Evolutionary conservation across 2,329 filamentous ascomycete genomes (phyloP).

Genomic region (Aspergillus brunneoviolaceus): DNA sequence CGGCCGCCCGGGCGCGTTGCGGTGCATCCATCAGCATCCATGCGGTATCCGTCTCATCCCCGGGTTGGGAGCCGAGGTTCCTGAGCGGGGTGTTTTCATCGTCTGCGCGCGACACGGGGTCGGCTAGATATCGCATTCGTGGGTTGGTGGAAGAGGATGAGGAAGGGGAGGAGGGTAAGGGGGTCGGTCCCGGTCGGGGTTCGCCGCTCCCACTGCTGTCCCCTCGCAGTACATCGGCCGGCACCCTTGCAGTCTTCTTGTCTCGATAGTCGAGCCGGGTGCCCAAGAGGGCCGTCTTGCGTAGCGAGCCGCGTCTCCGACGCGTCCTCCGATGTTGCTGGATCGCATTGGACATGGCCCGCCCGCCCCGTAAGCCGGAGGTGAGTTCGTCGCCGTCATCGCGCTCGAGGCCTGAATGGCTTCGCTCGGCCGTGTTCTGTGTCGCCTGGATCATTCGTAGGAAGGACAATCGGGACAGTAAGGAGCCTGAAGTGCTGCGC

Average conservation of each 20-base stretch:
- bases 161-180: background rate
- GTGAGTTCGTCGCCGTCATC: conserved; percentile 28
- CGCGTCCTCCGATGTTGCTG: conserved; percentile 58
- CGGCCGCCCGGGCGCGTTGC: conserved; percentile 23
- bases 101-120: conserved; percentile 9
- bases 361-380: conserved; percentile 42
- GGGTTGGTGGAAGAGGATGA: conserved; percentile 1
- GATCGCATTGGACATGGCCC: conserved; percentile 49
- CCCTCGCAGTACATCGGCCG: conserved; percentile 16
- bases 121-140: conserved; percentile 15
- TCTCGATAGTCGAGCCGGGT: conserved; percentile 44
- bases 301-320: conserved; percentile 76
- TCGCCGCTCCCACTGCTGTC: conserved; percentile 20
- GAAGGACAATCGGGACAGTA: conserved; percentile 70
- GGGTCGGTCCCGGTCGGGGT: conserved; percentile 5
- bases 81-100: conserved; percentile 15
- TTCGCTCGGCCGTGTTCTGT: conserved; percentile 36
- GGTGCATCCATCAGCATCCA: conserved; percentile 21
- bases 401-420: conserved; percentile 23
- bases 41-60: conserved; percentile 6
- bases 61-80: conserved; percentile 16
- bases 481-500: conserved; percentile 61
- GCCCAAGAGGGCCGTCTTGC: conserved; percentile 81
- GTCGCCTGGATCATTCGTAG: conserved; percentile 52
- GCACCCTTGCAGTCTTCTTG: conserved; percentile 24